Evolutionary conservation across 2,329 filamentous ascomycete species (phyloP).

Genomic region (Penicillium sp.): DNA sequence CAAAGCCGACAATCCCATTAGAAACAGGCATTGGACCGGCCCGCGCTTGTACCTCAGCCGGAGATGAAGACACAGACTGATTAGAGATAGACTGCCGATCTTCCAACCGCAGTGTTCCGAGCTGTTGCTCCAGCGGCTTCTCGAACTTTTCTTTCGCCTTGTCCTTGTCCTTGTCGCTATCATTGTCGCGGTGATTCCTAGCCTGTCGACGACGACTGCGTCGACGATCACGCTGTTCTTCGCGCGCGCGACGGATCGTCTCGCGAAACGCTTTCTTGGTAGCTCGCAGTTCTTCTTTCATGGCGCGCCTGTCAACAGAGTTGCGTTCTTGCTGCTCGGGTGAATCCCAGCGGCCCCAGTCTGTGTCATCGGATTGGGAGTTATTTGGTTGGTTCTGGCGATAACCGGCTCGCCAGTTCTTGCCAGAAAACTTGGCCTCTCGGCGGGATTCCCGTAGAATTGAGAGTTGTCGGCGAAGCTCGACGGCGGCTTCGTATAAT

Average conservation of each 20-base stretch:
- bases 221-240: constrained; percentile 34
- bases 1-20: constrained; percentile 1
- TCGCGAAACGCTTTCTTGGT: constrained; percentile 39
- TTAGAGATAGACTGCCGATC: background rate
- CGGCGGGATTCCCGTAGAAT: constrained; percentile 35
- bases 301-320: constrained; percentile 27
- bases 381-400: constrained; percentile 7
- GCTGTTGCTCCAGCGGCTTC: constrained; percentile 17
- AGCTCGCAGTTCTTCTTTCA: constrained; percentile 39
- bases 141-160: constrained; percentile 6
- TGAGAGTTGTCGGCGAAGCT: constrained; percentile 36
- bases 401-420: constrained; percentile 25
- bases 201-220: constrained; percentile 23
- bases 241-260: constrained; percentile 34
- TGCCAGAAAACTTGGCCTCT: constrained; percentile 26
- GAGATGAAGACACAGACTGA: background rate
- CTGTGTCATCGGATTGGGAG: constrained; percentile 15
- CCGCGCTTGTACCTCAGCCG: constrained; percentile 7
- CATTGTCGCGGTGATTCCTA: constrained; percentile 17
- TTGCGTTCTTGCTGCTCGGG: constrained; percentile 33
- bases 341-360: constrained; percentile 39
- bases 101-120: background rate
- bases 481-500: constrained; percentile 35
- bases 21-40: background rate
- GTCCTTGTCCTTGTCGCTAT: constrained; percentile 2